These are phyloP conservation scores for Rubia yunnanensis DNA, from an alignment of 257 asterid genomes.

Conservation along the genomic window DNA sequence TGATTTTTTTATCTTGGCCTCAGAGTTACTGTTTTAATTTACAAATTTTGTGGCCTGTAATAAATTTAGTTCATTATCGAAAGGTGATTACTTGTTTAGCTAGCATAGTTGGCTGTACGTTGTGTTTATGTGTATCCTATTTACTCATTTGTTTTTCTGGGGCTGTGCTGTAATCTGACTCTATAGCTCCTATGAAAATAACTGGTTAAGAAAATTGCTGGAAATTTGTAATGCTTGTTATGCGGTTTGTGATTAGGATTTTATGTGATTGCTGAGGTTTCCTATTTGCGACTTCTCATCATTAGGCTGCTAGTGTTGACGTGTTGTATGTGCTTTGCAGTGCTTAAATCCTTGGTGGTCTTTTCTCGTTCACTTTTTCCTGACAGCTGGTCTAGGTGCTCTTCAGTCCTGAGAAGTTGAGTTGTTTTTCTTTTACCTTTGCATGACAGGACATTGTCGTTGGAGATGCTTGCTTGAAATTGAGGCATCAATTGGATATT, in stretches of 20 bases:
- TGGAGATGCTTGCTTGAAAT: conserved; percentile 90
- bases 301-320: background rate
- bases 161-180: background rate
- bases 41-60: background rate
- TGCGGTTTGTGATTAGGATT: background rate
- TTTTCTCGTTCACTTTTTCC: background rate
- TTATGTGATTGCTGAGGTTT: background rate
- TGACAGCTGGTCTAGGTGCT: conserved; percentile 18
- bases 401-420: background rate
- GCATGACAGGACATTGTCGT: conserved; percentile 61
- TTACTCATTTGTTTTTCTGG: background rate
- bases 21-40: background rate
- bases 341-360: background rate
- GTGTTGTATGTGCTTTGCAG: background rate
- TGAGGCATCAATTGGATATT: conserved; percentile 88
- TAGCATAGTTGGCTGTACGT: background rate
- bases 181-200: background rate
- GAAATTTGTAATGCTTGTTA: background rate
- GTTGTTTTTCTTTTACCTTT: background rate
- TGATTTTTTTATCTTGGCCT: background rate
- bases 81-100: background rate
- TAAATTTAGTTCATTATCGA: background rate
- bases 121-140: background rate
- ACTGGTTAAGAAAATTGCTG: background rate
- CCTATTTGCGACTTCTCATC: background rate